Base-by-base conservation (phyloP, 331 rosid species). In the Dryas integrifolia region DNA sequence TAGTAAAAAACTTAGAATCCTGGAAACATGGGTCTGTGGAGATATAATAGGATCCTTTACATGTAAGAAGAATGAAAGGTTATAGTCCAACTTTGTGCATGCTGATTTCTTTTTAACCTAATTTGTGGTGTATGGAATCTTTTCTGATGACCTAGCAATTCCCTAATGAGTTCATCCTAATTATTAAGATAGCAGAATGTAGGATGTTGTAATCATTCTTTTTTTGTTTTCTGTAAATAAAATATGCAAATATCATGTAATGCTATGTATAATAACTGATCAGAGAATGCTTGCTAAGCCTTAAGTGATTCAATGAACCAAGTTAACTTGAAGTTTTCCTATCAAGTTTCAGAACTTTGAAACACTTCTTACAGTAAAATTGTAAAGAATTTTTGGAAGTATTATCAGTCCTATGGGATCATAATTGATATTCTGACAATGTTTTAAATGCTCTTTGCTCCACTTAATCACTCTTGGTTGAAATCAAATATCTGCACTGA, bases 251-350 rank as follows among this genome's bases (percentile, higher is more conserved):
- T 30, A 30, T 30, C 35, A 30, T 30, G 35, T 1, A 30, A 30
- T 30, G 15, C 55, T 50, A 14, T 50, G 55, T 50, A 50, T 5
- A 50, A 12, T 40, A 39, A 21, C 45, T 48, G 58, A 49, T 14
- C 30, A 48, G 14, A 67, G 1, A 48, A 38, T 48, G n/a, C 24
- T 47, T 47, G 44, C 70, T 46, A 45, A 51, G 9, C 48, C 12
- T 62, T 43, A 9, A 63, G 50, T 63, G 49, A 63, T 62, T 62
- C 68, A 41, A 39, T 38, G 66, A 18, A 53, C 15, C 40, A 24
- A 40, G 38, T 43, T 3, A 21, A 49, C 39, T 24, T 65, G 6
- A 46, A 45, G 21, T 70, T n/a, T 39, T 39, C 58, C 39, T 39
- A 52, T 16, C 52, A 16, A 26, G 72, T 26, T 9, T 35, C 10